phyloP scores from a whole-genome alignment of 1,284 basidiomycete genomes.

The Boletellus deceptivus region DNA sequence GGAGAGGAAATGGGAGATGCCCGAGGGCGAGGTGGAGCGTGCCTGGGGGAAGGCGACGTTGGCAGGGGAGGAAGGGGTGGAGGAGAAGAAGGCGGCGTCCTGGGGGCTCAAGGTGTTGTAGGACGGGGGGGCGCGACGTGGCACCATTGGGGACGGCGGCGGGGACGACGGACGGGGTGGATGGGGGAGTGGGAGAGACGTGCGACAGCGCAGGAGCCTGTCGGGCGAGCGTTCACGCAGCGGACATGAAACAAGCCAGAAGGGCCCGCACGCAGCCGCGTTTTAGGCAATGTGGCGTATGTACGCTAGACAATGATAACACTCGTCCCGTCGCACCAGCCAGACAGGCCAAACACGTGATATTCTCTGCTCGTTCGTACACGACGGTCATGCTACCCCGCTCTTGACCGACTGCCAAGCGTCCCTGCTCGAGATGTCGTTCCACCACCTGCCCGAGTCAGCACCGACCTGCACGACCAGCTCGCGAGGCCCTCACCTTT shows the following conservation, averaged over 20 bases:
- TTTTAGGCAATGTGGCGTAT: constrained; percentile 5
- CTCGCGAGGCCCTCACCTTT: constrained; percentile 19
- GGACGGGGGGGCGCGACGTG: constrained; percentile 26
- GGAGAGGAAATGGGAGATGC: constrained; percentile 43
- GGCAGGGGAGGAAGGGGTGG: constrained; percentile 27
- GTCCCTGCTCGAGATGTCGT: constrained; percentile 22
- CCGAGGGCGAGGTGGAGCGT: constrained; percentile 37
- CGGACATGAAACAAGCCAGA: constrained; percentile 17
- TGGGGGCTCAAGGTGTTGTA: constrained; percentile 31
- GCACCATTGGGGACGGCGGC: constrained; percentile 22
- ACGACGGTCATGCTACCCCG: constrained; percentile 3
- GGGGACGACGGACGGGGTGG: not conserved
- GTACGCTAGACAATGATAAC: not conserved
- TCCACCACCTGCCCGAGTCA: constrained; percentile 33
- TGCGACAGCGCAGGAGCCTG: constrained; percentile 1
- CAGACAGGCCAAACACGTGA: too few relatives aligned
- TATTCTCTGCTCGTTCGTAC: not conserved
- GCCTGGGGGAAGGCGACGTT: constrained; percentile 27
- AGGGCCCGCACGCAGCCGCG: not conserved
- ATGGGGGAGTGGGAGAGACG: constrained; percentile 1
- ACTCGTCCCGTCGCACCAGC: too few relatives aligned
- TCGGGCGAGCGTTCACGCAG: constrained; percentile 10
- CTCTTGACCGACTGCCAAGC: constrained; percentile 28
- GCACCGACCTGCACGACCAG: not conserved
- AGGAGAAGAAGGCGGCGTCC: constrained; percentile 18